Evolutionary conservation across 2,329 filamentous ascomycete genomes (phyloP), one percentile per base, ranked within the genome.

Genomic region (Dactylellina drechsleri): DNA sequence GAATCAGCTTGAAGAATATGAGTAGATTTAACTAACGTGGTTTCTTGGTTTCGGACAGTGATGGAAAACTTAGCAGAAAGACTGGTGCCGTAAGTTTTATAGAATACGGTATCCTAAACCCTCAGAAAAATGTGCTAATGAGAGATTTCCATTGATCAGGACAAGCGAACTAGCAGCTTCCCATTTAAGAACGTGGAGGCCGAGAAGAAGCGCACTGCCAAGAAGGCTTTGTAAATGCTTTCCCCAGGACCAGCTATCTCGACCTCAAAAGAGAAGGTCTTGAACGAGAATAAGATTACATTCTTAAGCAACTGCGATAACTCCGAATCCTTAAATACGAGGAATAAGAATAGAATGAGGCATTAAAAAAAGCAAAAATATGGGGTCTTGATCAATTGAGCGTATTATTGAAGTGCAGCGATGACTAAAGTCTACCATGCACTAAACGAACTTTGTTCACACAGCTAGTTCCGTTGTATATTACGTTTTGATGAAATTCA

Each of bases 141-240:
- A 36, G 5, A 7, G 41, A 8, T 31, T 36, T 36, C 18, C 1
- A 31, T 45, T 10, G 12, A 60, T 28, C 36, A 70, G 40, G 89
- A 91, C 79, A 90, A 90, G 84, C 83, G 89, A 79, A 90, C 85
- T 26, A 85, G 85, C 72, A 88, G 87, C 10, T 91, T 87, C 78
- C 89, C 89, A 2, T 91, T 91, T 80, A 83, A 83, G 77, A 91
- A 91, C 78, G 79, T 78, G 4, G 86, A 87, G 80, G 85, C 86
- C 47, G 83, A 84, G 50, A 85, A 85, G 79, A 86, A 85, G 83
- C 86, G 83, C 78, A 81, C 80, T 20, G 76, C 64, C 45, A 78
- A 78, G 76, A 78, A 77, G 61, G 67, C 53, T 41, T 73, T 74
- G 62, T 74, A 59, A 18, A 15, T 31, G 10, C 15, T 31, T 52